Evolutionary conservation across 441 rosid species (phyloP), one percentile per base, ranked within the genome.

Genomic region (Omphalea diandra): DNA sequence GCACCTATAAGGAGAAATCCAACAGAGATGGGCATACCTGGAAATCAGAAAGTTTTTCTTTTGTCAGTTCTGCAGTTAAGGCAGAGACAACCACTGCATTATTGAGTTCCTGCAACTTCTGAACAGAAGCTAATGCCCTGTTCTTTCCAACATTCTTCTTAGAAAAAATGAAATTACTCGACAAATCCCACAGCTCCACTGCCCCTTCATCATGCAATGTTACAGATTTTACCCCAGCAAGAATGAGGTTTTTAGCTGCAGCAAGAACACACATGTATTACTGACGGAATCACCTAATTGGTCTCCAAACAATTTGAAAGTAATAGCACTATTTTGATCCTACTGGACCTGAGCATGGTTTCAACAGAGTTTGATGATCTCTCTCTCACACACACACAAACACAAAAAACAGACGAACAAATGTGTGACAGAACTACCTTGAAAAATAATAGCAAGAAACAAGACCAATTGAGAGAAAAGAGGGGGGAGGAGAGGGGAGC

Each of bases 171-270:
- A 93, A 89, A 77, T 88, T 89, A 79, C 97, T 84, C 0, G 93
- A 87, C 72, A 93, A 74, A 77, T 93, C 98, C 98, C 97, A 93
- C 69, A 88, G 71, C 86, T 91, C 96, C 58, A 91, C 93, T 7
- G 56, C 77, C 56, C 84, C 87, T 75, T 90, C 91, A 79, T 93
- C 97, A 55, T 93, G 98, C 83, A 93, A 72, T 20, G 97, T 88
- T 68, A 93, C 89, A 31, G 98, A 93, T 86, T 90, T 93, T 61
- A 93, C 96, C 73, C 98, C 98, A 53, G 97, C 97, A 58, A 93
- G 97, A 73, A 93, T 78, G 43, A 93, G 96, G 75, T 93, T 93
- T 82, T 93, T 93, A 9, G 98, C 98, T 93, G 87, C 81, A 75
- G 54, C 26, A 77, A 60, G 12, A 63, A 10, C 5, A 18, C 0